Base-by-base conservation (phyloP, 768 basidiomycete species). In the Podaxis sp. region DNA sequence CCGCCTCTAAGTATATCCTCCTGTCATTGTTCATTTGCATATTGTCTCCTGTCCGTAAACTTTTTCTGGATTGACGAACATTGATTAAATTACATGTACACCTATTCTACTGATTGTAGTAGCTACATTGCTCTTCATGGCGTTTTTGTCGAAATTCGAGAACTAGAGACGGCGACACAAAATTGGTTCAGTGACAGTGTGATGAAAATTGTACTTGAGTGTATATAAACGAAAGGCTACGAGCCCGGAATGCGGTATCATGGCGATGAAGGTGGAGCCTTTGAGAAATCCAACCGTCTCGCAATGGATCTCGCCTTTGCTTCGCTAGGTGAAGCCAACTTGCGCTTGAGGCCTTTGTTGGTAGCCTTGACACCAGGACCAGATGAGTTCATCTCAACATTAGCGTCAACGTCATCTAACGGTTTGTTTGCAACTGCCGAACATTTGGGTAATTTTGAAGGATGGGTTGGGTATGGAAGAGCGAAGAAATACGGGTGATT, bases 401-500 rank as follows among this genome's bases (percentile, higher is more conserved):
- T 92, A 55, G 86, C 89, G 59, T 94, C 89, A 11, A 91, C 80
- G 67, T 94, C 91, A 68, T 91, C 91, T 2, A 89, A 81, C 4
- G 91, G 86, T 29, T 24, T 77, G 68, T 61, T 79, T 77, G 19
- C 17, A 19, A 55, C 61, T 5, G 75, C 75, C 36, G 76, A 73
- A 60, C 81, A 82, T 84, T 96, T 93, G 0, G 97, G 97, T 1
- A 99, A 82, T 68, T 93, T 90, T 7, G 87, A 88, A 0, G 94
- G 94, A 65, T 92, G 90, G 0, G 95, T 89, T 0, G 97, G 95
- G 66, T 90, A 86, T 7, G 95, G 95, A 3, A 91, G 78, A 11
- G 91, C 85, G 46, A 85, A 84, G 79, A 98, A 98, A 74, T 96
- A 98, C 2, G 90, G 77, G 69, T 98, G 95, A 53, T 82, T 73